Percentiles rank a stretch among this genome's conserved stretches.
These are phyloP conservation scores for Neurospora sp. DNA, from an alignment of 495 filamentous ascomycete genomes.

Conservation along the genomic window DNA sequence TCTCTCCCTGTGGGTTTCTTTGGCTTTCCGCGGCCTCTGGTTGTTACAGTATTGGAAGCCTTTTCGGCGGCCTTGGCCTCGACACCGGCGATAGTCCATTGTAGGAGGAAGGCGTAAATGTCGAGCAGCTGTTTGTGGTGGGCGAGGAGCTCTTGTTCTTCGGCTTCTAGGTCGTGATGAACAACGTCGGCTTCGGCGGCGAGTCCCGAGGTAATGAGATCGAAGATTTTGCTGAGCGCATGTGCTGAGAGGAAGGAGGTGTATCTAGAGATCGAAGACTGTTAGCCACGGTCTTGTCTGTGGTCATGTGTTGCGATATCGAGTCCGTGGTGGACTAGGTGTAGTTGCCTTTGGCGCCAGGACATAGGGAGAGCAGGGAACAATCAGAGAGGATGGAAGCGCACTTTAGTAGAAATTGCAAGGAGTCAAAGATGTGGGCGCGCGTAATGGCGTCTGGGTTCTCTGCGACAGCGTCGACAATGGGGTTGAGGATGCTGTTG, in stretches of 20 bases:
- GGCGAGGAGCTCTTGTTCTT: conserved; percentile 76
- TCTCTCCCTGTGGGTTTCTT: conserved; percentile 59
- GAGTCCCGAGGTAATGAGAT: conserved; percentile 86
- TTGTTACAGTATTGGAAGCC: conserved; percentile 55
- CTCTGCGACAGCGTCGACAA: conserved; percentile 86
- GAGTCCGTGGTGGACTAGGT: conserved; percentile 1
- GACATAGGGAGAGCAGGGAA: conserved; percentile 1
- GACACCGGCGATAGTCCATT: conserved; percentile 88
- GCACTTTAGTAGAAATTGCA: conserved; percentile 96
- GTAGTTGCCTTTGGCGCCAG: not conserved
- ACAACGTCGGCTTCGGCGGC: conserved; percentile 83
- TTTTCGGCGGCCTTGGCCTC: conserved; percentile 92
- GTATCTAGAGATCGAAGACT: conserved; percentile 46
- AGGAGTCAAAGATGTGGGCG: conserved; percentile 72
- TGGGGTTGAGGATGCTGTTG: conserved; percentile 79
- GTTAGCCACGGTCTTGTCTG: not conserved
- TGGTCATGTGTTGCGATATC: not conserved
- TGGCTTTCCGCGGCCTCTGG: conserved; percentile 67
- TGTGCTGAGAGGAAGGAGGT: conserved; percentile 69
- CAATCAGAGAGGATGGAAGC: conserved; percentile 49
- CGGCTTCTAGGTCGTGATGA: conserved; percentile 76
- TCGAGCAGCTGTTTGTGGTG: conserved; percentile 88
- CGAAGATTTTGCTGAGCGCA: conserved; percentile 84
- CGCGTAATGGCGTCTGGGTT: conserved; percentile 79
- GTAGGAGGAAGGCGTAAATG: conserved; percentile 87